phyloP scores from a whole-genome alignment of 257 asterid genomes.

The Primulina tabacum region DNA sequence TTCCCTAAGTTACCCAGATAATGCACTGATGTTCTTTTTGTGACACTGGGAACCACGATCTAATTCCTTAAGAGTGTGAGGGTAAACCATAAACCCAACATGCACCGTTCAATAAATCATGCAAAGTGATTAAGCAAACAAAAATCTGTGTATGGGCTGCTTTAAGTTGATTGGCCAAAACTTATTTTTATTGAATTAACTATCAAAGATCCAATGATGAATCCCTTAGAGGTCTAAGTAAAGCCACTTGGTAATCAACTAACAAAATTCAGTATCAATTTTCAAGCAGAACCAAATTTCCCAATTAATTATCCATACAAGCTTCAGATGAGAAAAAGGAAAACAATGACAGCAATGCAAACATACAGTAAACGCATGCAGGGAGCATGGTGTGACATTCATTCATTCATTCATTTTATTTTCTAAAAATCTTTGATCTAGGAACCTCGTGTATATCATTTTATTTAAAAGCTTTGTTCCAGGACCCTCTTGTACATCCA shows the following conservation, averaged over 20 bases:
- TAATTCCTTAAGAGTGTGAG: neutral
- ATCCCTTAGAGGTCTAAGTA: neutral
- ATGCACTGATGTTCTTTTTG: neutral
- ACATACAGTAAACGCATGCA: neutral
- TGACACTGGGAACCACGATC: neutral
- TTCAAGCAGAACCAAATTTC: constrained; percentile 4
- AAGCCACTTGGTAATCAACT: neutral
- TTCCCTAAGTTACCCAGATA: constrained; percentile 6
- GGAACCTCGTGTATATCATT: neutral
- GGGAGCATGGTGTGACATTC: neutral
- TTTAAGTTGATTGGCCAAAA: neutral
- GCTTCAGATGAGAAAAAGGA: constrained; percentile 7
- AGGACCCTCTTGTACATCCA: too few species aligned
- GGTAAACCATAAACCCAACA: neutral
- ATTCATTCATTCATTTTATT: constrained; percentile 5
- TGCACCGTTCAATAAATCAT: neutral
- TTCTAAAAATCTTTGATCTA: constrained; percentile 15
- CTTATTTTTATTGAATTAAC: neutral
- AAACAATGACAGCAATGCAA: too few species aligned
- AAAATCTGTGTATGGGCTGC: neutral
- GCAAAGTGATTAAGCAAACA: neutral
- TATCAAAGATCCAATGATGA: constrained; percentile 3
- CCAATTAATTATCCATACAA: neutral
- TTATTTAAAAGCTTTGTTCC: too few species aligned
- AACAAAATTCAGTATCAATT: constrained; percentile 10